These are phyloP conservation scores for Penicillium hesseltinei DNA, from an alignment of 2,329 filamentous ascomycete species.

Conservation along the genomic window DNA sequence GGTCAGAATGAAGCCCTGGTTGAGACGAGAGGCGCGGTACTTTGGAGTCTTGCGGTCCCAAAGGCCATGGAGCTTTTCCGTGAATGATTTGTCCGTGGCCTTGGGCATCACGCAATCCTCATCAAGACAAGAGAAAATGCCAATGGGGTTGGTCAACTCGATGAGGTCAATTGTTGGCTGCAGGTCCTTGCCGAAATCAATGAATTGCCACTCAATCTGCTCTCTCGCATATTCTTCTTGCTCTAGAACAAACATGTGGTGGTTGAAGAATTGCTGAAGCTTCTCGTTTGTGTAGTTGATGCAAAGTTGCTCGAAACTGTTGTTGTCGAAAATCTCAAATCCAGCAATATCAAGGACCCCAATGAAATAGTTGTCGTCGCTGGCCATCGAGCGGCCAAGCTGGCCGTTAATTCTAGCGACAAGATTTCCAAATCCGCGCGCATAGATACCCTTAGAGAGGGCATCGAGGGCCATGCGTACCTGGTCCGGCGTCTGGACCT, in stretches of 20 bases:
- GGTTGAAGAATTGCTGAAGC: slow-evolving; percentile 98
- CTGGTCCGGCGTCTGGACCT: slow-evolving; percentile 95
- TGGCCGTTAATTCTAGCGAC: slow-evolving; percentile 89
- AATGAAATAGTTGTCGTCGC: slow-evolving; percentile 92
- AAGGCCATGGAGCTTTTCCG: slow-evolving; percentile 91
- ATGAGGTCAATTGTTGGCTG: slow-evolving; percentile 98
- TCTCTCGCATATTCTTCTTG: slow-evolving; percentile 97
- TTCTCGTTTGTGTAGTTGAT: slow-evolving; percentile 99
- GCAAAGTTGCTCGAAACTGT: slow-evolving; percentile 98
- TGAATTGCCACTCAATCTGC: slow-evolving; percentile 99
- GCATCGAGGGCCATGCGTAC: slow-evolving; percentile 87
- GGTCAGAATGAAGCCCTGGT: slow-evolving; percentile 90
- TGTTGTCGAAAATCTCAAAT: slow-evolving; percentile 97
- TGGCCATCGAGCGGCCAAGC: slow-evolving; percentile 76
- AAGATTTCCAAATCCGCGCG: slow-evolving; percentile 89
- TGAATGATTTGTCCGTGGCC: slow-evolving; percentile 94
- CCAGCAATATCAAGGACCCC: slow-evolving; percentile 98
- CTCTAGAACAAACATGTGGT: slow-evolving; percentile 99
- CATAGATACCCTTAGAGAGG: slow-evolving; percentile 94
- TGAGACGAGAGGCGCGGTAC: slow-evolving; percentile 82
- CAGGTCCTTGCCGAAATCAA: slow-evolving; percentile 94
- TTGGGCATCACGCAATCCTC: slow-evolving; percentile 99
- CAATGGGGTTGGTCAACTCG: slow-evolving; percentile 92
- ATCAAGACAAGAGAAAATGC: slow-evolving; percentile 96
- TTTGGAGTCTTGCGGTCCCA: slow-evolving; percentile 97